Evolutionary conservation across 1,139 yeast species (phyloP), one percentile per base, ranked within the genome.

Genomic region (Suhomyces bolitotheri): DNA sequence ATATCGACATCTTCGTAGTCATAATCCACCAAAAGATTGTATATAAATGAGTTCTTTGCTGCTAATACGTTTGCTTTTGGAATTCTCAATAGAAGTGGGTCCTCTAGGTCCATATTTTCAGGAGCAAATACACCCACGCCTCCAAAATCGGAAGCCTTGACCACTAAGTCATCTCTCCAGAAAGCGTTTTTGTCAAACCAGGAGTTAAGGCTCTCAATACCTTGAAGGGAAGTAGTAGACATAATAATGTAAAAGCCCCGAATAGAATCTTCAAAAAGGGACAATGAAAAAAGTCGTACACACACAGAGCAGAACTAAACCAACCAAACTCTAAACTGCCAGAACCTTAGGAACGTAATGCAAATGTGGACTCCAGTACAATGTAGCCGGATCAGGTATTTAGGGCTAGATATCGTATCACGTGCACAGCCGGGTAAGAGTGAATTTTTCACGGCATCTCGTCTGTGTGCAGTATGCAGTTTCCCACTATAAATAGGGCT

Each of bases 41-140:
- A 78, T 16, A 90, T 76, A 16, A 73, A 77, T 16, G 89, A 71
- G 47, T 76, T 82, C 39, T 76, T 73, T 0, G 78, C 69, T 5
- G 84, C 72, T 25, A 82, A 62, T 1, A 82, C 62, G 33, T 74
- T 68, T 3, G 64, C 51, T 52, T 82, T 82, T 15, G 80, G 78
- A 5, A 76, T 63, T 43, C 76, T 50, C 19, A 70, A 48, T 12
- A 70, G 57, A n/a, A 69, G 52, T 47, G 62, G 43, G 42, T 60
- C 60, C 20, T 52, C 56, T 7, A 40, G 36, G 27, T 56, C 58
- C 5, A 84, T 79, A 7, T 33, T 27, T 7, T 36, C 38, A 3
- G 38, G 38, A 16, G 40, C 26, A 56, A 82, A 85, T 1, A 88
- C 94, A 4, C 96, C 96, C 4, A 79, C 50, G 0, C 96, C 95